Base-by-base conservation (phyloP, 1,139 yeast species). In the Geotrichum phurueaensis region DNA sequence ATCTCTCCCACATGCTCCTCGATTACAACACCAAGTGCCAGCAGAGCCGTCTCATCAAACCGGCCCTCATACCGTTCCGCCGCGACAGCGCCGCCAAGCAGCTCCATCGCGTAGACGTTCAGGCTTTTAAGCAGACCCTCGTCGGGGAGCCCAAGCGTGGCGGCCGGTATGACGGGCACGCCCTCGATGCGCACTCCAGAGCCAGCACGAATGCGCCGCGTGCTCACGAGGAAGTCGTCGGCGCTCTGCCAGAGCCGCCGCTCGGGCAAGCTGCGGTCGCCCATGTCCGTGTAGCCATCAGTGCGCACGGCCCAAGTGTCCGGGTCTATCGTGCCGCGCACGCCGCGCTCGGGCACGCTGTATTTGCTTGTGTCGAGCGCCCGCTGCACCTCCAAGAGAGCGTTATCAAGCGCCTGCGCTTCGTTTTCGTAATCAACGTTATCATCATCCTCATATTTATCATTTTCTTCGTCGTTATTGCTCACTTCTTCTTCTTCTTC, bases 21-120 rank as follows among this genome's bases (percentile, higher is more conserved):
- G 1, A 74, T 60, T 10, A 72, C 59, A 1, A 75, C 63, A 0
- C 75, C 78, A 51, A 74, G 59, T 1, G 74, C 75, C 36, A 74
- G 51, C 31, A 75, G 60, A 1, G 74, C 71, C 1, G 73, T 67
- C 54, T 67, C 76, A 56, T 73, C 75, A 64, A 39, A 67, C 58
- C n/a, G 55, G 49, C n/a, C 58, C 56, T 43, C 64, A 65, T 54
- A 62, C 65, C 3, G 60, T 23, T 25, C 36, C 23, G 22, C 51
- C 59, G 20, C 29, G 13, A 33, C 53, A 50, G 56, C 61, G 53
- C 45, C 55, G 53, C 36, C 50, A 53, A 33, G 43, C 51, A 55
- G 25, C 31, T 55, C 58, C 58, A 55, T 55, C 27, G 54, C 58
- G 36, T 55, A 55, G 22, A 39, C 49, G n/a, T 39, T 47, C 9